Percentiles rank a stretch among this genome's conserved stretches.
Conservation (phyloP, 768 basidiomycete genomes). For the Tricholomella constricta region DNA sequence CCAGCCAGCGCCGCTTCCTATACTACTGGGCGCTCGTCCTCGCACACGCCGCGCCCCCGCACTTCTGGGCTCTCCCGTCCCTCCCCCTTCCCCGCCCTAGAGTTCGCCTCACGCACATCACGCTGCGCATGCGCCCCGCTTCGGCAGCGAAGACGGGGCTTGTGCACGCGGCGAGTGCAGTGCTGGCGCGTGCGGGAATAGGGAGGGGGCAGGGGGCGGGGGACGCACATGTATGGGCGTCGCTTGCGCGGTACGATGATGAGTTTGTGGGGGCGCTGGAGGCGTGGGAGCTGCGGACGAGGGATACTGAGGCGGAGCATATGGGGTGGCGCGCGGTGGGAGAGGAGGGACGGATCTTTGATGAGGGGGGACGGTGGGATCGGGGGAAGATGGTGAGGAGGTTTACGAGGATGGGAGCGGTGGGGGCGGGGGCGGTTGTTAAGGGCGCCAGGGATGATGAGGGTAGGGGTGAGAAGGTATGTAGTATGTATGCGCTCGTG, state of each 20-base stretch:
- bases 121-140: conserved; percentile 59
- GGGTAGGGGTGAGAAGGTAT: conserved; percentile 36
- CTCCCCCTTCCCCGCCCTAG: conserved; percentile 33
- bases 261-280: conserved; percentile 63
- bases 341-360: conserved; percentile 45
- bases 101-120: conserved; percentile 59
- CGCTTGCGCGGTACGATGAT: conserved; percentile 82
- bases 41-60: conserved; percentile 51
- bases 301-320: conserved; percentile 38
- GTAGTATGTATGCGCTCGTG: not conserved
- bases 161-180: conserved; percentile 55
- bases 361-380: conserved; percentile 62
- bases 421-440: conserved; percentile 30
- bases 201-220: conserved; percentile 26
- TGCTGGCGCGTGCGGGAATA: conserved; percentile 49
- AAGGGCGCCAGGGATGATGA: conserved; percentile 13
- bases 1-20: conserved; percentile 78
- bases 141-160: conserved; percentile 52
- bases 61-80: conserved; percentile 43
- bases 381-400: conserved; percentile 74
- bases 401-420: conserved; percentile 64
- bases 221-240: conserved; percentile 60
- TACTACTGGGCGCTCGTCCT: conserved; percentile 77
- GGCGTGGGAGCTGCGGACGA: conserved; percentile 58
- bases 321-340: conserved; percentile 40